These are phyloP conservation scores for Camellia japonica DNA, from an alignment of 148 eudicot species.

Conservation along the genomic window DNA sequence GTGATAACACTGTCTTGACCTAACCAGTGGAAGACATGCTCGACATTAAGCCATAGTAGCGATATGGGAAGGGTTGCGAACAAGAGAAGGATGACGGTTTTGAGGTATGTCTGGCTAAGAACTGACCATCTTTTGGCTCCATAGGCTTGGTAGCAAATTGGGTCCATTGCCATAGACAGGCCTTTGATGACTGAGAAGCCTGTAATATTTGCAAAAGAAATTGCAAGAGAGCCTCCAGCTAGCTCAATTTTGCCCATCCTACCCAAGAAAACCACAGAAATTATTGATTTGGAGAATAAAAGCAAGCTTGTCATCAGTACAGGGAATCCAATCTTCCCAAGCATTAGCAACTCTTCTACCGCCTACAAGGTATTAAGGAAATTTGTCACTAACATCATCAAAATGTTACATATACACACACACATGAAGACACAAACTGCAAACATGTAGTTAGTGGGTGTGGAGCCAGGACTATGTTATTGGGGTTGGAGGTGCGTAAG, in stretches of 20 bases:
- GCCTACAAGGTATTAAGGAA: slow-evolving; percentile 37
- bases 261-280: slow-evolving; percentile 77
- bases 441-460: too few species aligned
- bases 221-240: slow-evolving; percentile 87
- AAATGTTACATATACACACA: too few species aligned
- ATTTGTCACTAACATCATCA: not conserved
- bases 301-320: slow-evolving; percentile 53
- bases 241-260: slow-evolving; percentile 63
- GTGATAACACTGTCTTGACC: slow-evolving; percentile 71
- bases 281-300: slow-evolving; percentile 61
- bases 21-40: slow-evolving; percentile 44
- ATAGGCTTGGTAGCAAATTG: slow-evolving; percentile 87
- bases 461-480: too few species aligned
- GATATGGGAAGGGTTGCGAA: slow-evolving; percentile 52
- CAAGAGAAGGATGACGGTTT: slow-evolving; percentile 59
- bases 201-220: slow-evolving; percentile 79
- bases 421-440: too few species aligned
- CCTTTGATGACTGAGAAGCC: slow-evolving; percentile 92
- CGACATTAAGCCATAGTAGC: slow-evolving; percentile 72
- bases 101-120: slow-evolving; percentile 65
- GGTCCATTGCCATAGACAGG: slow-evolving; percentile 85
- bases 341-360: slow-evolving; percentile 50
- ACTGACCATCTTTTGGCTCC: slow-evolving; percentile 70
- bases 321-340: slow-evolving; percentile 59
- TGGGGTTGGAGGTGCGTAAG: too few species aligned